Evolutionary conservation across 2,329 filamentous ascomycete genomes (phyloP), one percentile per base, ranked within the genome.

Genomic region (Penicillium paneum): DNA sequence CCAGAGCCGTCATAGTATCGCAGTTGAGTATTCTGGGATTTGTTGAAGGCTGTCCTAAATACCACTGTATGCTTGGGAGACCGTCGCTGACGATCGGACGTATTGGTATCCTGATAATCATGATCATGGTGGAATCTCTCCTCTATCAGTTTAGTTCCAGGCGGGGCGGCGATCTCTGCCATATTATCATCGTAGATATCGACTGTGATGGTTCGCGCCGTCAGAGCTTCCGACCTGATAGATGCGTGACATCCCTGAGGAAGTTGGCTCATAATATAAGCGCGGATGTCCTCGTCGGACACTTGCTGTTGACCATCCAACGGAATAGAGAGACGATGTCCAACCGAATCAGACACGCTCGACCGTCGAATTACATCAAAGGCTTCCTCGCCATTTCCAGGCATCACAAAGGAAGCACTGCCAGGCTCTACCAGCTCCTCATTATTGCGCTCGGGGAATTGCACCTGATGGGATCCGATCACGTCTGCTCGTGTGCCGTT

Each of bases 41-140:
- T 71, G 49, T 75, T 78, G 48, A 77, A 72, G 12, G 74, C 71
- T 5, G 76, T 77, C 24, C 74, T 67, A 49, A 78, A 78, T 7
- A 78, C 72, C 32, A 79, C 64, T 1, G 74, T 78, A 56, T 79
- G 76, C 38, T 68, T 76, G 19, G 75, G 76, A 28, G 66, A 21
- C 26, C 34, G 51, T 29, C 53, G 53, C 17, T 62, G 31, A 78
- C 71, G 21, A 69, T 73, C 31, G 74, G 78, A 15, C 66, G 78
- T 38, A 70, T 73, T 28, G 78, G 73, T 63, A 71, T 44, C 53
- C n/a, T 42, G 56, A 46, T 55, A 54, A 34, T 56, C 52, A 31
- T 82, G 63, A 78, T 83, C 56, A 77, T 81, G 58, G 78, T 81
- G 58, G 42, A 77, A 73, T 29, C 69, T 69, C 62, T 79, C 76